Base-by-base conservation (phyloP, 768 basidiomycete species). In the Cyclocybe aegerita region DNA sequence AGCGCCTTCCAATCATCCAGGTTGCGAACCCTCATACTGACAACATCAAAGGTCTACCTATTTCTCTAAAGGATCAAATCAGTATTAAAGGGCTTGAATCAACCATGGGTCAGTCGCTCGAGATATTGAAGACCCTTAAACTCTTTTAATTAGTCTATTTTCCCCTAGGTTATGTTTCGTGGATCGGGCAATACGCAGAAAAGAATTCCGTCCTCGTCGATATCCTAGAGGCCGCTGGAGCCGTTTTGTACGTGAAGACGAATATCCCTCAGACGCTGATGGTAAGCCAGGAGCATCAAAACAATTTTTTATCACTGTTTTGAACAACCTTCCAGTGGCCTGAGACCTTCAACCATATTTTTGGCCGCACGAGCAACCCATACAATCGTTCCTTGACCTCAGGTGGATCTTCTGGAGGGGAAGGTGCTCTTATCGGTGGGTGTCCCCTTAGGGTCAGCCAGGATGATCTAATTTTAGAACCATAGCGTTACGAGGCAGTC, bases 341-440 rank as follows among this genome's bases (percentile, higher is more conserved):
- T 1, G 92, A 96, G 64, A 85, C 88, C 0, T 82, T 75, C 70
- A 94, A 94, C 60, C 68, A 83, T 52, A 72, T 93, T 29, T 94
- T 88, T 58, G 92, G 91, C 1, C 75, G 88, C 46, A 93, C 93
- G 0, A 60, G 70, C 11, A 92, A 93, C 59, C 92, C 92, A 0
- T 71, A 76, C 61, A 91, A 93, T 61, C 79, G 85, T 8, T 74
- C 75, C 12, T 71, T 90, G 40, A 90, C 87, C 4, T 69, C 74
- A 4, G 91, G 92, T 9, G 93, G 93, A 1, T 93, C 90, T 0
- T 89, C 86, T 3, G 93, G 93, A 5, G 93, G 92, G 32, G 93
- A 94, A 70, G 88, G 87, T 37, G 88, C 91, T 1, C 75, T 94
- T 6, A 58, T 93, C 38, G 84, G 82, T 61, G 57, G 74, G 63